A percentile compares a stretch with the other conserved stretches of the same genome.
phyloP scores from a whole-genome alignment of 305 asterid species.

The Fraxinus sp. region DNA sequence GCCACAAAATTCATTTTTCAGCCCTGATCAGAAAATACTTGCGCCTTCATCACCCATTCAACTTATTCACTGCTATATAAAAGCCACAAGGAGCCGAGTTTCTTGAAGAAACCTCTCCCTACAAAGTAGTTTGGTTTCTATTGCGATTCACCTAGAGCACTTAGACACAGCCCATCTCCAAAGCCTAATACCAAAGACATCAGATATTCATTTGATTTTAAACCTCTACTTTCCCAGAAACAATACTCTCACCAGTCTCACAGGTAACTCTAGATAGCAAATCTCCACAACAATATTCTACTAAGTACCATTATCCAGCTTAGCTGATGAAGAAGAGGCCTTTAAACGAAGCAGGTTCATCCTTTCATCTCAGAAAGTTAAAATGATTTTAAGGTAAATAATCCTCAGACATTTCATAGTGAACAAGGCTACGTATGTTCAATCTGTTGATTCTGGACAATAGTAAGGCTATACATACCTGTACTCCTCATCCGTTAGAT shows the following conservation, averaged over 20 bases:
- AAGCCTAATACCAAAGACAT: not conserved
- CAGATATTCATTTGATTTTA: not conserved
- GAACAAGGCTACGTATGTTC: not conserved
- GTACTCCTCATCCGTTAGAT: slow-evolving; percentile 78
- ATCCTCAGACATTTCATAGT: not conserved
- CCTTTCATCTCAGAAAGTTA: not conserved
- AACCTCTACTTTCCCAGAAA: not conserved
- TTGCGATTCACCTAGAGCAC: not conserved
- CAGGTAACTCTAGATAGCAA: not conserved
- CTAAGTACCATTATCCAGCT: not conserved
- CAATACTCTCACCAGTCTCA: not conserved
- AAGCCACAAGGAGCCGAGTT: not conserved
- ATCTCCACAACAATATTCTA: not conserved
- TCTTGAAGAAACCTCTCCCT: not conserved
- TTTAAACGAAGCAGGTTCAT: not conserved
- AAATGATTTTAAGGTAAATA: not conserved
- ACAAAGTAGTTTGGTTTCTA: not conserved
- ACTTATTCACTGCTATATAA: not conserved
- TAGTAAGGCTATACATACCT: slow-evolving; percentile 39
- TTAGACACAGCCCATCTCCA: not conserved
- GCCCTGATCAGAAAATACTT: not conserved
- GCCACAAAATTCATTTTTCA: not conserved
- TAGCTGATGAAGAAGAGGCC: not conserved
- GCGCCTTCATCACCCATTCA: not conserved
- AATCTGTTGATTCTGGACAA: not conserved